Evolutionary conservation across 78 protist species (phyloP), one percentile per base, ranked within the genome.

Genomic region (Cavenderia fasciculata): DNA sequence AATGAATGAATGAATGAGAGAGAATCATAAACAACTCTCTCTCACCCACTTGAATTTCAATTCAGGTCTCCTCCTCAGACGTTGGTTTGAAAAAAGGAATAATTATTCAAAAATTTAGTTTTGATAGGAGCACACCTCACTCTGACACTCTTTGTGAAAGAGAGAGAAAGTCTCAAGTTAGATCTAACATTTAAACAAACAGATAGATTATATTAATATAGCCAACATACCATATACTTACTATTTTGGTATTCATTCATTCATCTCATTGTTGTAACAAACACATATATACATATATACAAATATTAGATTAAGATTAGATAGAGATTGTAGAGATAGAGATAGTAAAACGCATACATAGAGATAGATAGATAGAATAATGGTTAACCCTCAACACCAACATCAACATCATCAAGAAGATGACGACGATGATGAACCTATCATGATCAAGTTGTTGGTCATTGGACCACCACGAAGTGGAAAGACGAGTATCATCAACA

Each of bases 401-500:
- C 21, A 49, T 69, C 10, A 61, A 34, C n/a, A 34, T 61, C 68
- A 61, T 61, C 68, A 61, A 10, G 52, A 61, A 38, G 54, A 36
- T 14, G 70, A 65, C 19, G 52, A 66, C 16, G 76, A 82, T 27
- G 82, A 82, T 41, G 82, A 70, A 36, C 43, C 61, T 25, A 75
- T 38, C 7, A 59, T 66, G 43, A 31, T 72, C 27, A 84, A 84
- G 36, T 34, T 84, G 18, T 59, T 84, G 11, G 91, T 84, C 0
- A 44, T 84, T 23, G 91, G 91, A 27, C 59, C 52, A 69, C 66
- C 73, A n/a, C 46, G 74, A 34, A 59, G 73, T 51, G 91, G 91
- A 34, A 84, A 84, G 40, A 84, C 91, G 0, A 71, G 91, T 84
- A 69, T 84, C 16, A 84, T 84, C 12, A 69, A 84, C 29, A 84